These are phyloP conservation scores for Eutrema japonicum DNA, from an alignment of 345 rosid species.

Conservation along the genomic window DNA sequence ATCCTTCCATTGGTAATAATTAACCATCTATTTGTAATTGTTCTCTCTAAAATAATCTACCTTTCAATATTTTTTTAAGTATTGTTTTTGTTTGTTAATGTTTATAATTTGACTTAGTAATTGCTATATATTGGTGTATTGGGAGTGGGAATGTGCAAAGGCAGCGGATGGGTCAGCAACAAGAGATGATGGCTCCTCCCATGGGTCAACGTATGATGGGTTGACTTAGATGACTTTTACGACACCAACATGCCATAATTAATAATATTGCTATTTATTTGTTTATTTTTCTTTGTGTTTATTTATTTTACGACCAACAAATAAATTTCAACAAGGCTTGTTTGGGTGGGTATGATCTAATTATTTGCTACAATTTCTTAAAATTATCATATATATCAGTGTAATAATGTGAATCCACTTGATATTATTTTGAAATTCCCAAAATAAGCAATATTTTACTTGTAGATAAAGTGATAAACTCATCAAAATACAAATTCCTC, in stretches of 20 bases:
- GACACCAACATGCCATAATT: slow-evolving; percentile 5
- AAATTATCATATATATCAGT: background rate
- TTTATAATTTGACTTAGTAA: background rate
- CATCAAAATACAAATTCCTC: too few relatives aligned
- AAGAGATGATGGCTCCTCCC: slow-evolving; percentile 44
- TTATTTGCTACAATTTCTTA: slow-evolving; percentile 5
- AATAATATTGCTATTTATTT: background rate
- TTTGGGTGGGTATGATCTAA: slow-evolving; percentile 29
- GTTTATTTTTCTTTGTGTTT: background rate
- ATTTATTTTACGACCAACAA: background rate
- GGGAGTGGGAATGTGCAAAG: slow-evolving; percentile 42
- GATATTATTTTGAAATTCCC: background rate
- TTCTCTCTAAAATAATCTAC: background rate
- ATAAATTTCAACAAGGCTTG: slow-evolving; percentile 27
- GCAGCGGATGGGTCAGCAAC: slow-evolving; percentile 32
- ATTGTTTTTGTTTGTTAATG: background rate
- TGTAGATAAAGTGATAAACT: too few relatives aligned
- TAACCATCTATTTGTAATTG: too few relatives aligned
- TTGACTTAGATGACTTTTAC: background rate
- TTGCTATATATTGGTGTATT: background rate
- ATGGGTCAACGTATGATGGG: slow-evolving; percentile 46
- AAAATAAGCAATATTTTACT: too few relatives aligned
- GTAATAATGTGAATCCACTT: background rate
- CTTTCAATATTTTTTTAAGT: background rate
- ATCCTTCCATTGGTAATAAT: slow-evolving; percentile 54